Evolutionary conservation across 345 rosid species (phyloP).

Genomic region (Linum trigynum): DNA sequence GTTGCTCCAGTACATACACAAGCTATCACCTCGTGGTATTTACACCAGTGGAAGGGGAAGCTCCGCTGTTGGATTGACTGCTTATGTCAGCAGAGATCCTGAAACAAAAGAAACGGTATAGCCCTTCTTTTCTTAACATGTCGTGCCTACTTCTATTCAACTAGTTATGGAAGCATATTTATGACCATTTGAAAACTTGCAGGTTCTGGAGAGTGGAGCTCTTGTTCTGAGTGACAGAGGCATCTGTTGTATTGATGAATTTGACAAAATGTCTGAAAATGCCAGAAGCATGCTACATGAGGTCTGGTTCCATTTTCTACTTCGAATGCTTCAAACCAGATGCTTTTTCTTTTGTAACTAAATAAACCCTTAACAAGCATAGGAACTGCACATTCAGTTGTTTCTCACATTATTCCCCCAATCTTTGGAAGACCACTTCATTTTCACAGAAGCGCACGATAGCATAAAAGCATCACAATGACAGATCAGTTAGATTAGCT

Average conservation of each 20-base stretch:
- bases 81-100: conserved; percentile 92
- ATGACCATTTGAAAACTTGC: conserved; percentile 15
- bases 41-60: conserved; percentile 97
- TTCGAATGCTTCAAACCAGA: no score
- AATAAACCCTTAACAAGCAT: not conserved
- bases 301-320: conserved; percentile 34
- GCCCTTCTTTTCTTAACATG: not conserved
- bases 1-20: conserved; percentile 89
- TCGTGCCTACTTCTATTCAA: conserved; percentile 4
- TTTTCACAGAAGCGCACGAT: not conserved
- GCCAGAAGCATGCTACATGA: conserved; percentile 97
- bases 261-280: conserved; percentile 97
- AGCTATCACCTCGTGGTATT: conserved; percentile 92
- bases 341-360: no score
- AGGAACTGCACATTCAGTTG: no score
- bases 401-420: no score
- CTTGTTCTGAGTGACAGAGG: conserved; percentile 93
- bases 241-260: conserved; percentile 93
- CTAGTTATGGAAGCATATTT: not conserved
- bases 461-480: not conserved
- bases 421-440: not conserved
- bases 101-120: conserved; percentile 96
- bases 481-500: not conserved
- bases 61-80: conserved; percentile 99
- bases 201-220: conserved; percentile 99